Conservation (phyloP, 1,284 basidiomycete genomes). For the Abortiporus biennis region DNA sequence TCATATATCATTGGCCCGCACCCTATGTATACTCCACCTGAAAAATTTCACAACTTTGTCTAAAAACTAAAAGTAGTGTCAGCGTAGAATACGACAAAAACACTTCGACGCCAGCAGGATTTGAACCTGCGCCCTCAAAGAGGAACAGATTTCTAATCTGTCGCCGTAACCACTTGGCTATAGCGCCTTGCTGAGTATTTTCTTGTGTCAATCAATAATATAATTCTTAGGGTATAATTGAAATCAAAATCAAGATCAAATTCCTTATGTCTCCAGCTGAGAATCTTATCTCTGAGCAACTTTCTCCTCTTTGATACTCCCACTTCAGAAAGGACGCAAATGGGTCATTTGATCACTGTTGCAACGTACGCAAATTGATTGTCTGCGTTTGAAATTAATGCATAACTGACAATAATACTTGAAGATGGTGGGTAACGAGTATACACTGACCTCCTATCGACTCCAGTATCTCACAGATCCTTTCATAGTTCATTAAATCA, state of each 20-base stretch:
- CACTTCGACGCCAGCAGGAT: constrained; percentile 68
- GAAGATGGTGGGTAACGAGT: constrained; percentile 5
- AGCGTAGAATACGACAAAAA: too few species aligned
- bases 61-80: too few species aligned
- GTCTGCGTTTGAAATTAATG: too few species aligned
- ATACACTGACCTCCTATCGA: background rate
- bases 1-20: too few species aligned
- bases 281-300: background rate
- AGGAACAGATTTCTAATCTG: constrained; percentile 53
- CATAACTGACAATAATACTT: constrained; percentile 3
- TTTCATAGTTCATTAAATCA: constrained; percentile 81
- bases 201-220: background rate
- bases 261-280: background rate
- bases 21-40: too few species aligned
- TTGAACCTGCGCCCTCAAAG: constrained; percentile 68
- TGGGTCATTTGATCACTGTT: constrained; percentile 81
- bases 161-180: constrained; percentile 57
- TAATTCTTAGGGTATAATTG: background rate
- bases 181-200: constrained; percentile 26
- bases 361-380: constrained; percentile 30
- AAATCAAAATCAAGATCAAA: background rate
- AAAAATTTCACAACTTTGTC: too few species aligned
- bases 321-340: constrained; percentile 20
- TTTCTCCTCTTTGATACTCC: background rate
- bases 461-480: background rate